Conservation (phyloP, 176 grass and related monocot genomes). For the Carex cristatella region DNA sequence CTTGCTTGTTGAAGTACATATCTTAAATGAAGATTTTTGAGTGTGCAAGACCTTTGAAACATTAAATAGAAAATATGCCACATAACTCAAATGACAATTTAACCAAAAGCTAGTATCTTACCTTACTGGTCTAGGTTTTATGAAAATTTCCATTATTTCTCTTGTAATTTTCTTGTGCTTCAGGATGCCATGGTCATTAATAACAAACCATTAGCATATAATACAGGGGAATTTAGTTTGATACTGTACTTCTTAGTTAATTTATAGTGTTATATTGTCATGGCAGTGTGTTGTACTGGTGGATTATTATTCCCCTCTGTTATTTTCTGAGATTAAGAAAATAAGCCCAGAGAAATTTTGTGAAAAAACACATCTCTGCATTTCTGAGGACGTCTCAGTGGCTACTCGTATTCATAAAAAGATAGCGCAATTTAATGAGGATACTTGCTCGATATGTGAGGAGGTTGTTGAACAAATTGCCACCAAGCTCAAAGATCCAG, state of each 20-base stretch:
- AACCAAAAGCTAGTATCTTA: neutral
- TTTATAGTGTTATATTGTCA: constrained; percentile 4
- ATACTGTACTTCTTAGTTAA: neutral
- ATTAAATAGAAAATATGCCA: neutral
- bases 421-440: constrained; percentile 27
- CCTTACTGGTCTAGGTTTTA: neutral
- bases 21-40: neutral
- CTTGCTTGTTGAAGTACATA: neutral
- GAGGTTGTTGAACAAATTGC: constrained; percentile 42
- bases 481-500: constrained; percentile 52
- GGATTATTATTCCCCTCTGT: constrained; percentile 53
- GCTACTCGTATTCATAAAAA: constrained; percentile 14
- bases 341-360: constrained; percentile 68
- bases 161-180: neutral
- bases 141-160: neutral
- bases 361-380: constrained; percentile 48
- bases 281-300: constrained; percentile 61
- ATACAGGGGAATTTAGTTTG: neutral
- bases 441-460: constrained; percentile 59
- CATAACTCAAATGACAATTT: neutral
- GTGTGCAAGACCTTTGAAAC: neutral
- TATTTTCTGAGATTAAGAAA: constrained; percentile 52
- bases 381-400: constrained; percentile 7
- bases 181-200: neutral
- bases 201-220: neutral